These are phyloP conservation scores for Scheffersomyces titani DNA, from an alignment of 1,139 yeast species.

Conservation along the genomic window DNA sequence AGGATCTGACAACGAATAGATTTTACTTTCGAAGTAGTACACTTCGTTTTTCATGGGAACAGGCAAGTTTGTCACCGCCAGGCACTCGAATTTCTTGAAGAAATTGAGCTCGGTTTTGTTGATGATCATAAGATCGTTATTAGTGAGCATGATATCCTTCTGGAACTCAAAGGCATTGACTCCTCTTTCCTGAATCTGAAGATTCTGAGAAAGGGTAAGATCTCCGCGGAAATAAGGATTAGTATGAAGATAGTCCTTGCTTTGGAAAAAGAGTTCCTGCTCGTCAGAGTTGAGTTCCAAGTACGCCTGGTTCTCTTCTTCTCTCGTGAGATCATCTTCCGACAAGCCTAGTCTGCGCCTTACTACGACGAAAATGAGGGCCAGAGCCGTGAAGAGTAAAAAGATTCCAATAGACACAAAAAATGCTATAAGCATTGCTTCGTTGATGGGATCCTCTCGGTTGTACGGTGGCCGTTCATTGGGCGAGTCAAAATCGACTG, in stretches of 20 bases:
- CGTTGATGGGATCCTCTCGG: background rate
- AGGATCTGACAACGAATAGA: conserved; percentile 57
- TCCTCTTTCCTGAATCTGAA: conserved; percentile 86
- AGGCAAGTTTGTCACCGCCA: conserved; percentile 83
- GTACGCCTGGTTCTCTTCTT: conserved; percentile 62
- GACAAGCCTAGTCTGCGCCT: conserved; percentile 14
- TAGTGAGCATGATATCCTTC: conserved; percentile 64
- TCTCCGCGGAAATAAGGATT: conserved; percentile 56
- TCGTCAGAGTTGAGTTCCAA: conserved; percentile 67
- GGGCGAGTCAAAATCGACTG: background rate
- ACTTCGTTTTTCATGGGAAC: conserved; percentile 84
- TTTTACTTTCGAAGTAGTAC: conserved; percentile 85
- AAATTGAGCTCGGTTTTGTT: conserved; percentile 80
- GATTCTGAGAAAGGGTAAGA: conserved; percentile 49
- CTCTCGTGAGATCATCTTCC: conserved; percentile 62
- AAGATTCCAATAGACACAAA: conserved; percentile 4
- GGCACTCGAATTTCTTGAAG: conserved; percentile 67
- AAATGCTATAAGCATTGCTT: conserved; percentile 3
- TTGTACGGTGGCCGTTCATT: background rate
- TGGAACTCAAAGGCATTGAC: conserved; percentile 91
- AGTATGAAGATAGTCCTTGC: conserved; percentile 55
- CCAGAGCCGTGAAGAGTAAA: conserved; percentile 2
- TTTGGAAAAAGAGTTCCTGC: conserved; percentile 77
- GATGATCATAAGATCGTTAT: conserved; percentile 61
- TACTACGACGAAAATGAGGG: conserved; percentile 7